A percentile compares a stretch with the other conserved stretches of the same genome.
Conservation (phyloP, 2,329 filamentous ascomycete genomes). For the Pseudofabraea citricarpa region DNA sequence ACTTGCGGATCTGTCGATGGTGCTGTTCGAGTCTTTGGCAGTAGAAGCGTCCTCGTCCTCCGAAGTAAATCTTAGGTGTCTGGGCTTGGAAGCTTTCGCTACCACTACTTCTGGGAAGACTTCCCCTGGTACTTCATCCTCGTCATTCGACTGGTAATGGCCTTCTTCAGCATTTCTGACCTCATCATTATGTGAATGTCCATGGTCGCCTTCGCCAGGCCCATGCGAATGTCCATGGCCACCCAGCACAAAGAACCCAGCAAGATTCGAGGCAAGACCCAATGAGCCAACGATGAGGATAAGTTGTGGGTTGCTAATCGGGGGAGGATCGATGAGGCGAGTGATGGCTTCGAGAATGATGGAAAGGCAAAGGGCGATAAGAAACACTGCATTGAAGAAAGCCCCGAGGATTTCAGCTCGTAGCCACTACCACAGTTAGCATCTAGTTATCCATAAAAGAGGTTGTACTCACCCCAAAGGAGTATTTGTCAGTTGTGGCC, state of each 20-base stretch:
- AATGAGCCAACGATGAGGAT: constrained; percentile 86
- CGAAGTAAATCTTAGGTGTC: constrained; percentile 21
- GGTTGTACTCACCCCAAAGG: constrained; percentile 77
- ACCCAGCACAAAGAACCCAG: constrained; percentile 86
- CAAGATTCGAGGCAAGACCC: constrained; percentile 81
- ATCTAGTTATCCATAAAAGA: neutral
- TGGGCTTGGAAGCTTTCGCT: constrained; percentile 36
- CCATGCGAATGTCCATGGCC: constrained; percentile 86
- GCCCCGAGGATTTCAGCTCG: constrained; percentile 95
- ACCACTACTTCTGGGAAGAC: constrained; percentile 44
- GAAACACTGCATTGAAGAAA: constrained; percentile 94
- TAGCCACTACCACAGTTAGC: constrained; percentile 63
- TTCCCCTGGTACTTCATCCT: constrained; percentile 30
- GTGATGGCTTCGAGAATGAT: constrained; percentile 95
- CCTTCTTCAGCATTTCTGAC: constrained; percentile 25
- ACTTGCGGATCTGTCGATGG: constrained; percentile 13
- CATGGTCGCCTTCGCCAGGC: constrained; percentile 43
- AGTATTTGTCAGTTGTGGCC: constrained; percentile 85
- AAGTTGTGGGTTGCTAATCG: constrained; percentile 77
- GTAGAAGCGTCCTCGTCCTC: constrained; percentile 23
- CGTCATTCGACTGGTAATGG: constrained; percentile 25
- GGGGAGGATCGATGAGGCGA: constrained; percentile 85
- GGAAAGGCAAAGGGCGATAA: constrained; percentile 91
- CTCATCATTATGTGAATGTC: constrained; percentile 26
- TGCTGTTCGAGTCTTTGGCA: constrained; percentile 10